phyloP scores from a whole-genome alignment of 108 stramenopile species.

The Cylindrotheca closterium region DNA sequence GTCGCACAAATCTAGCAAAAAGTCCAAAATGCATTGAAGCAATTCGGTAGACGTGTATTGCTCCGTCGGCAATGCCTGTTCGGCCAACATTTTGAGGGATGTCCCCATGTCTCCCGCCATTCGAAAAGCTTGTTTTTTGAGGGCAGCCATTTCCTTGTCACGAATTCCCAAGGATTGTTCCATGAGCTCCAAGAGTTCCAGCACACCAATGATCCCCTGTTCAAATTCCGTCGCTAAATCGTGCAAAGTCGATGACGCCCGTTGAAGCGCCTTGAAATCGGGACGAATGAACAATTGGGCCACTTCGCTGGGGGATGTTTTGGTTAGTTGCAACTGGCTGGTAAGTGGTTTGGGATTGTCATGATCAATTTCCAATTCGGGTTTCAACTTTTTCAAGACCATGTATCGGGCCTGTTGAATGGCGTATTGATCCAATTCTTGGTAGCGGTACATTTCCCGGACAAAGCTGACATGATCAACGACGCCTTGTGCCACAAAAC shows the following conservation, averaged over 20 bases:
- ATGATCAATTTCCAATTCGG: not conserved
- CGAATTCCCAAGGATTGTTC: constrained; percentile 55
- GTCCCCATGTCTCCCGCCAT: constrained; percentile 89
- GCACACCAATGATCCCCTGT: constrained; percentile 44
- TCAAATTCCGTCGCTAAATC: constrained; percentile 43
- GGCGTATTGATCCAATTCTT: constrained; percentile 59
- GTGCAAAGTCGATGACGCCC: constrained; percentile 44
- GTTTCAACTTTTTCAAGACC: constrained; percentile 24
- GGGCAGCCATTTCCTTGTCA: constrained; percentile 43
- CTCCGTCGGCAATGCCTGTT: constrained; percentile 58
- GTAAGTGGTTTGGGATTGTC: not conserved
- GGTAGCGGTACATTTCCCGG: constrained; percentile 49
- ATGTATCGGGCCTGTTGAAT: constrained; percentile 32
- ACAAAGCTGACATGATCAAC: constrained; percentile 60
- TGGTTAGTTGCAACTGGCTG: constrained; percentile 9
- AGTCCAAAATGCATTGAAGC: constrained; percentile 76
- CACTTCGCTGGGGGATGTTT: constrained; percentile 18
- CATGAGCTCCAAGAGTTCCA: constrained; percentile 65
- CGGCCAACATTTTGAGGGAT: constrained; percentile 74
- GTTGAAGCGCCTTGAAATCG: constrained; percentile 25
- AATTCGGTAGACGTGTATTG: constrained; percentile 46
- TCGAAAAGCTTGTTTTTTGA: constrained; percentile 85
- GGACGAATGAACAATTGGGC: constrained; percentile 24
- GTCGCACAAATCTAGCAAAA: constrained; percentile 83
- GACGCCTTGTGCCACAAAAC: constrained; percentile 66